Evolutionary conservation across 768 basidiomycete genomes (phyloP).

Genomic region (Rhizopogon salebrosus): DNA sequence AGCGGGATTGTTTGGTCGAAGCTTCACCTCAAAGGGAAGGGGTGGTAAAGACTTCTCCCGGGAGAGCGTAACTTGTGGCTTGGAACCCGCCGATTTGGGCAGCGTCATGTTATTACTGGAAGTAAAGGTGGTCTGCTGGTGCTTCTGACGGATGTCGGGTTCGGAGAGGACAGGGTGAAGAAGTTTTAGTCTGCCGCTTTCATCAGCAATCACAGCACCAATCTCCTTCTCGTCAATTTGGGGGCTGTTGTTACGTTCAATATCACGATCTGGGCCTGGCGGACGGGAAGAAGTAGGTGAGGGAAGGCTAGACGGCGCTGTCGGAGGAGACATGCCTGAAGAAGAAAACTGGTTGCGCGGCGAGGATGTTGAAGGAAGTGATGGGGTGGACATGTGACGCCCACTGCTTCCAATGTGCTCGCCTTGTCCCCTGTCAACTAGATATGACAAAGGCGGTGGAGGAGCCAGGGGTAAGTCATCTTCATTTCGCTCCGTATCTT

Average conservation of each 20-base stretch:
- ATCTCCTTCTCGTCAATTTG: slow-evolving; percentile 42
- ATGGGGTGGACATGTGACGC: slow-evolving; percentile 67
- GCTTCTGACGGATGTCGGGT: slow-evolving; percentile 52
- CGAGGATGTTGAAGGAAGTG: slow-evolving; percentile 55
- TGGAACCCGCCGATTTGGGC: slow-evolving; percentile 15
- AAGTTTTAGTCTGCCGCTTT: slow-evolving; percentile 33
- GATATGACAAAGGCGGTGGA: slow-evolving; percentile 86
- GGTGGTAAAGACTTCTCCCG: slow-evolving; percentile 79
- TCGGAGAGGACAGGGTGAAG: slow-evolving; percentile 57
- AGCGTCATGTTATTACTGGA: slow-evolving; percentile 27
- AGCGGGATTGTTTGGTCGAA: slow-evolving; percentile 27
- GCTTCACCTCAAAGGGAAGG: slow-evolving; percentile 53
- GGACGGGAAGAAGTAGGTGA: slow-evolving; percentile 72
- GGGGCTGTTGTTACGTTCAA: slow-evolving; percentile 34
- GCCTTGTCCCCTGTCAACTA: slow-evolving; percentile 58
- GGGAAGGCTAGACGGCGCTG: slow-evolving; percentile 72
- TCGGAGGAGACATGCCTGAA: slow-evolving; percentile 66
- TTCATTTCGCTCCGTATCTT: slow-evolving; percentile 32
- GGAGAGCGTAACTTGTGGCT: slow-evolving; percentile 22
- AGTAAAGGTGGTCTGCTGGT: slow-evolving; percentile 31
- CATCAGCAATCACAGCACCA: slow-evolving; percentile 21
- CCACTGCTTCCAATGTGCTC: slow-evolving; percentile 41
- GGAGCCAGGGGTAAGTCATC: slow-evolving; percentile 81
- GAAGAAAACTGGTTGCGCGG: slow-evolving; percentile 47
- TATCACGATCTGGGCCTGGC: slow-evolving; percentile 53